These are phyloP conservation scores for Aspergillus terreus DNA, from an alignment of 2,329 filamentous ascomycete species.

Conservation along the genomic window DNA sequence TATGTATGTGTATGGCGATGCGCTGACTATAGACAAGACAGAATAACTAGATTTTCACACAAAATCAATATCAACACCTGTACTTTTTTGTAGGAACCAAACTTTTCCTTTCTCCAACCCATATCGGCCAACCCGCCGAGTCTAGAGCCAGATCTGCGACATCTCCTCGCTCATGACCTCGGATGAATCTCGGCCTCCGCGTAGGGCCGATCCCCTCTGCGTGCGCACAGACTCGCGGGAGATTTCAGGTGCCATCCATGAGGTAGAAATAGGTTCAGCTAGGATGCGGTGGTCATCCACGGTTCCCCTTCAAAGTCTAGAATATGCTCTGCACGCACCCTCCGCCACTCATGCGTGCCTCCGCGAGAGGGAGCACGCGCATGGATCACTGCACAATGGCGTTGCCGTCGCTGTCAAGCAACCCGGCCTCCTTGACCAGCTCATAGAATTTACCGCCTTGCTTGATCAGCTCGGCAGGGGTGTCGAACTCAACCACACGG, in stretches of 20 bases:
- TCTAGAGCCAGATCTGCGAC: not conserved
- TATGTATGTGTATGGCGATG: not conserved
- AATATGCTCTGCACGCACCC: not conserved
- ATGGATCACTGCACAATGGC: conserved; percentile 15
- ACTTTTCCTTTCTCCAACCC: no score
- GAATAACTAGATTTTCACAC: not conserved
- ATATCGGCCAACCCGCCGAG: not conserved
- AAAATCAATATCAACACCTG: not conserved
- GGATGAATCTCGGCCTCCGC: not conserved
- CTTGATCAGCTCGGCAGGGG: conserved; percentile 71
- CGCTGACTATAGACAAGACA: not conserved
- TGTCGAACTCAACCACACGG: conserved; percentile 88
- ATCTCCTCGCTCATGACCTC: not conserved
- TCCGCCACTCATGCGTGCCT: conserved; percentile 6
- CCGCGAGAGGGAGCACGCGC: not conserved
- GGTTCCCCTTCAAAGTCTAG: conserved; percentile 2
- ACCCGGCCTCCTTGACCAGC: conserved; percentile 83
- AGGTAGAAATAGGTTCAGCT: conserved; percentile 2
- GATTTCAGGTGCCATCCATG: conserved; percentile 2
- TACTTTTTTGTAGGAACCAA: not conserved
- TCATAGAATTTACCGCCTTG: conserved; percentile 79
- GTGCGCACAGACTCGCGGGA: conserved; percentile 9
- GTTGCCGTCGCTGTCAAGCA: conserved; percentile 53
- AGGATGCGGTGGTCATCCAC: conserved; percentile 6
- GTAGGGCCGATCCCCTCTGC: conserved; percentile 1